Conservation (phyloP, 2,329 filamentous ascomycete species). For the Apiospora sp. region DNA sequence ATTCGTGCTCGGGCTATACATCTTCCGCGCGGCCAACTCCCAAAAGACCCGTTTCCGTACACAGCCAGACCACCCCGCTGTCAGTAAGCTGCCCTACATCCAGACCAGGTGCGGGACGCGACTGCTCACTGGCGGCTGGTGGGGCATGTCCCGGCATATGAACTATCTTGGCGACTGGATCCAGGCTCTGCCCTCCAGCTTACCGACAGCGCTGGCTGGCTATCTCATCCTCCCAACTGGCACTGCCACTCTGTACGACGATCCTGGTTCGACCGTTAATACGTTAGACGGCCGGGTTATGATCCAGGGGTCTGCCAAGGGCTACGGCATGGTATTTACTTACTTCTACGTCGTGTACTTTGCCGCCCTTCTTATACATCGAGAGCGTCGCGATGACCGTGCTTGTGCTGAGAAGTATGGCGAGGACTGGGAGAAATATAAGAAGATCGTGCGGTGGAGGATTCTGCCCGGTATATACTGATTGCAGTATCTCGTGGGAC, state of each 20-base stretch:
- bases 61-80: constrained; percentile 79
- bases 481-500: neutral
- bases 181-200: constrained; percentile 87
- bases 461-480: constrained; percentile 89
- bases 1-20: constrained; percentile 77
- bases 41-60: constrained; percentile 95
- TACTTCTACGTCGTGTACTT: constrained; percentile 98
- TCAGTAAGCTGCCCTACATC: constrained; percentile 85
- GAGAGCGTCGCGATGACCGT: constrained; percentile 86
- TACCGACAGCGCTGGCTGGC: constrained; percentile 86
- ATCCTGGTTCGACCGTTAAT: constrained; percentile 58
- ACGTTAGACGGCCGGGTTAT: constrained; percentile 69
- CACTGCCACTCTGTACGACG: constrained; percentile 44
- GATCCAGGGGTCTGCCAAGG: constrained; percentile 75
- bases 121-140: constrained; percentile 88
- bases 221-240: constrained; percentile 75
- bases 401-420: constrained; percentile 94
- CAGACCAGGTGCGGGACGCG: constrained; percentile 83
- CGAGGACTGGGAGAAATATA: constrained; percentile 90
- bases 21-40: constrained; percentile 91
- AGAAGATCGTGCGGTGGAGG: constrained; percentile 78
- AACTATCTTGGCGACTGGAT: constrained; percentile 97
- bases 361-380: constrained; percentile 83
- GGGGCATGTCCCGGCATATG: constrained; percentile 90
- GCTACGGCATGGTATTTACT: constrained; percentile 86